A percentile compares a stretch with the other conserved stretches of the same genome.
These are phyloP conservation scores for Globisporangium radiosum DNA, from an alignment of 352 stramenopile species.

Conservation along the genomic window DNA sequence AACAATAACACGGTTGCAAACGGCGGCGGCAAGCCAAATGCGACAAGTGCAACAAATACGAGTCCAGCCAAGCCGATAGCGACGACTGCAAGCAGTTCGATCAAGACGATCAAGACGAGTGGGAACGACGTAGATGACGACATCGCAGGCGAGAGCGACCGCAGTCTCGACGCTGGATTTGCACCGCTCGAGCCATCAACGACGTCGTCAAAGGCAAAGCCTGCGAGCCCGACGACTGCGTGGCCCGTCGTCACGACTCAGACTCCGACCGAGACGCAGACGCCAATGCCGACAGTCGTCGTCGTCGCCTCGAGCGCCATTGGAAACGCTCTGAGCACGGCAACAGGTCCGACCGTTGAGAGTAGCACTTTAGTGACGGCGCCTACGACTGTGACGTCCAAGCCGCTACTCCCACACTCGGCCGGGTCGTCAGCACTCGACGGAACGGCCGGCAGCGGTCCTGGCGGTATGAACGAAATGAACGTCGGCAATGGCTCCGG, in stretches of 20 bases:
- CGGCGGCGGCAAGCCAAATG: too few species aligned
- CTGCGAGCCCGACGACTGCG: neutral
- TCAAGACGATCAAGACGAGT: neutral
- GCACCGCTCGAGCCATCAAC: too few species aligned
- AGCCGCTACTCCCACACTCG: too few species aligned
- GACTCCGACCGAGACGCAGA: neutral
- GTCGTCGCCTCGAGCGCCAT: neutral
- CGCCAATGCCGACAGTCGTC: neutral
- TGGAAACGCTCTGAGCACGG: neutral
- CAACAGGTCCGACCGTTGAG: neutral
- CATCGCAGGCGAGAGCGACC: slow-evolving; percentile 4
- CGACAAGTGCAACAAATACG: too few species aligned
- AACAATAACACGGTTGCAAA: too few species aligned
- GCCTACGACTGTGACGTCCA: neutral
- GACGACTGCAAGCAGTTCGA: neutral
- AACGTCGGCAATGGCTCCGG: neutral
- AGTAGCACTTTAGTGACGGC: neutral
- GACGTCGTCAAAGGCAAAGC: neutral
- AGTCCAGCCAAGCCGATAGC: too few species aligned
- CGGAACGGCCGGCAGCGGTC: neutral
- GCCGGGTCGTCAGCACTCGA: neutral
- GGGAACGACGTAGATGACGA: neutral
- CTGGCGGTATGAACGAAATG: neutral
- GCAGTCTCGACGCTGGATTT: slow-evolving; percentile 7
- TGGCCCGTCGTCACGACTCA: neutral